phyloP scores from a whole-genome alignment of 495 filamentous ascomycete species.

The Friedmanniomyces simplex region DNA sequence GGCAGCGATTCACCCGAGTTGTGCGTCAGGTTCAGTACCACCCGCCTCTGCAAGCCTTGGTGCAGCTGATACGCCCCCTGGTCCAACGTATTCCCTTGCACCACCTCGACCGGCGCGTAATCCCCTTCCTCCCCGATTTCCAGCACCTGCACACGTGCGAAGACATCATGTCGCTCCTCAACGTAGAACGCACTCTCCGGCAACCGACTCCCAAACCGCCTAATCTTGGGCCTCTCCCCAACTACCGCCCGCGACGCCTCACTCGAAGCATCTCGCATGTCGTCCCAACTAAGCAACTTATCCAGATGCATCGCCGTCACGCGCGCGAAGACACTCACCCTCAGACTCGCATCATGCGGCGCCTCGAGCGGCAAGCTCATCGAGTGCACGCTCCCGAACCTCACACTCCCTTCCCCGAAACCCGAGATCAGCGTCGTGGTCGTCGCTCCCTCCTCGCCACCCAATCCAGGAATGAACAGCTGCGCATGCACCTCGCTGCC shows the following conservation, averaged over 20 bases:
- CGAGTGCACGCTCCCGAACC: slow-evolving; percentile 94
- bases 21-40: slow-evolving; percentile 76
- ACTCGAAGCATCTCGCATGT: slow-evolving; percentile 72
- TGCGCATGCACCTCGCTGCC: slow-evolving; percentile 93
- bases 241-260: slow-evolving; percentile 37
- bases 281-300: slow-evolving; percentile 97
- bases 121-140: slow-evolving; percentile 85
- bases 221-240: slow-evolving; percentile 5
- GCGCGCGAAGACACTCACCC: slow-evolving; percentile 88
- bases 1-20: slow-evolving; percentile 78
- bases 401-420: slow-evolving; percentile 89
- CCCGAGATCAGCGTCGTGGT: slow-evolving; percentile 90
- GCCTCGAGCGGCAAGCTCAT: slow-evolving; percentile 93
- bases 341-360: slow-evolving; percentile 59
- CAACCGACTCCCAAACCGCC: slow-evolving; percentile 47
- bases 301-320: slow-evolving; percentile 92
- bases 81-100: slow-evolving; percentile 73
- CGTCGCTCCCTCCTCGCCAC: slow-evolving; percentile 81
- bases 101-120: slow-evolving; percentile 85
- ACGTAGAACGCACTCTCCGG: slow-evolving; percentile 85
- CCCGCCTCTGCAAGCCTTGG: slow-evolving; percentile 83
- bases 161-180: slow-evolving; percentile 88
- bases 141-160: slow-evolving; percentile 73
- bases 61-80: slow-evolving; percentile 85
- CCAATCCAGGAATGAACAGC: slow-evolving; percentile 85